Base-by-base conservation (phyloP, 2,329 filamentous ascomycete species). In the Fusarium sp. region DNA sequence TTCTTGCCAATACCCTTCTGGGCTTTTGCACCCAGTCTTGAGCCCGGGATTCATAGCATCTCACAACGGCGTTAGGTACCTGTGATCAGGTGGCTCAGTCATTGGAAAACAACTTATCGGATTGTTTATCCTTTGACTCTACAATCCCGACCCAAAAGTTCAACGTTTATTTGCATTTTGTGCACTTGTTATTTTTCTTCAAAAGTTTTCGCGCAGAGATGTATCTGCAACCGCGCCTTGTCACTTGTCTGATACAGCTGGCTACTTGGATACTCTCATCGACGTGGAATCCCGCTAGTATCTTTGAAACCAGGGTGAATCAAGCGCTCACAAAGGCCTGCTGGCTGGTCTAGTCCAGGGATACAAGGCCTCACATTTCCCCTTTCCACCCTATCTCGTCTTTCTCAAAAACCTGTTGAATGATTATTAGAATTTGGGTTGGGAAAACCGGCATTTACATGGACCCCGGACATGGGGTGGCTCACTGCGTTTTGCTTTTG, bases 391-490 rank as follows among this genome's bases (percentile, higher is more conserved):
- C 14, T 44, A 7, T 42, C 57, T 42, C 34, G 26, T 34, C 65
- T 43, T 17, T 56, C 42, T 39, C 21, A 31, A 70, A 62, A 54
- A 57, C 44, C 46, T 68, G 46, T 50, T 58, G 62, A 52, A 42
- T 44, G 50, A 31, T 40, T 38, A 40, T 50, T 70, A 52, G 53
- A 70, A 19, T 36, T 39, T 3, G 62, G 36, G 62, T 39, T 60
- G 69, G 69, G 51, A 69, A 69, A 69, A 68, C 17, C 69, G 58
- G 63, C 46, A 62, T 73, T 69, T 61, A 62, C 57, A 72, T 39
- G 68, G 66, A 63, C 44, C 64, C 47, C 51, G 43, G 49, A 63
- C 45, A 42, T 49, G 17, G 59, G 46, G 52, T 47, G 53, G 51
- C 28, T 44, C 60, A 40, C 42, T 52, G 19, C 34, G 52, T 28